phyloP scores from a whole-genome alignment of 306 rosid species.

The Gynostemma pentaphyllum region DNA sequence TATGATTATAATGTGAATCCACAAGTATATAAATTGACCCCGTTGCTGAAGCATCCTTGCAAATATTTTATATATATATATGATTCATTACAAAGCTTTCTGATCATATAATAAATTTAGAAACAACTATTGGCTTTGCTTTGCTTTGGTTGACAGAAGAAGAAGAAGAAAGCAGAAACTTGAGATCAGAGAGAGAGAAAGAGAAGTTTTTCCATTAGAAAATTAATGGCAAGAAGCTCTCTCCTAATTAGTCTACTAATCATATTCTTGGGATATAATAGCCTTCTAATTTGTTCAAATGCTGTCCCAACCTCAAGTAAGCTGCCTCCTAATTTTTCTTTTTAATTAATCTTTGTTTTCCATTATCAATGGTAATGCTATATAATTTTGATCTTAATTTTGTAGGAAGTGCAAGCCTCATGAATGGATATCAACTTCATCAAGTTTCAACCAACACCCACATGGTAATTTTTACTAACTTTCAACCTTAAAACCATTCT shows the following conservation, averaged over 20 bases:
- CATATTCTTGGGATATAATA: conserved; percentile 39
- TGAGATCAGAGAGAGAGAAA: too few relatives aligned
- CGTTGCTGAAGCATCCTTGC: neutral
- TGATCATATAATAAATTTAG: too few relatives aligned
- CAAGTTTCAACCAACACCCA: conserved; percentile 20
- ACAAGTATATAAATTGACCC: neutral
- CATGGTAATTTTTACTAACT: conserved; percentile 18
- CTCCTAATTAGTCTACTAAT: conserved; percentile 46
- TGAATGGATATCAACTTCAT: conserved; percentile 24
- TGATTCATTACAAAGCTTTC: too few relatives aligned
- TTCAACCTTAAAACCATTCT: neutral
- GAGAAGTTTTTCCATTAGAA: too few relatives aligned
- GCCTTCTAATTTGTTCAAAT: conserved; percentile 34
- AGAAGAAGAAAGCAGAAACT: too few relatives aligned
- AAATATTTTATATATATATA: too few relatives aligned
- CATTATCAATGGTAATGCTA: neutral
- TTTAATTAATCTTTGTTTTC: conserved; percentile 1
- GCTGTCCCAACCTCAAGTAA: conserved; percentile 77
- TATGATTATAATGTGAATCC: neutral
- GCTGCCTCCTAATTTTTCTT: neutral
- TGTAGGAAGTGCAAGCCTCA: conserved; percentile 53
- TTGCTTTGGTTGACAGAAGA: too few relatives aligned
- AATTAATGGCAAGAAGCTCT: conserved; percentile 29
- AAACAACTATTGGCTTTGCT: too few relatives aligned
- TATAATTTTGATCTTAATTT: neutral